These are phyloP conservation scores for Lodderomyces metapsilosis DNA, from an alignment of 1,139 yeast species.

Conservation along the genomic window DNA sequence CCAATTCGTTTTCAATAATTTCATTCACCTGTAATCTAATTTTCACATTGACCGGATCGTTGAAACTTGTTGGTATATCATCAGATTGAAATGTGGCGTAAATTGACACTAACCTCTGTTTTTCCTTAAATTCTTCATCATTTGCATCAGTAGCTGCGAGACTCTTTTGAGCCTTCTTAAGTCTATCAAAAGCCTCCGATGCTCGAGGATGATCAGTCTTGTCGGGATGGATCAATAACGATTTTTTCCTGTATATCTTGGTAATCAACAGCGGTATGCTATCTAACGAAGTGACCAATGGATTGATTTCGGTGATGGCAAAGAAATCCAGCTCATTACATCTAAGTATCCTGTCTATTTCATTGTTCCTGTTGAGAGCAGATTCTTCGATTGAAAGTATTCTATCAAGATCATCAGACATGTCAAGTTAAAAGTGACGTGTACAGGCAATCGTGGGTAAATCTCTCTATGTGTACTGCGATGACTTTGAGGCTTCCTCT, in stretches of 20 bases:
- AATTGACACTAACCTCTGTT: conserved; percentile 33
- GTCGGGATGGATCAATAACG: conserved; percentile 69
- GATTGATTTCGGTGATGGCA: conserved; percentile 54
- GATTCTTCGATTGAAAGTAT: conserved; percentile 35
- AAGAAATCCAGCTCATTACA: conserved; percentile 54
- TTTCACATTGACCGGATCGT: conserved; percentile 5
- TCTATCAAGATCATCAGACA: conserved; percentile 26
- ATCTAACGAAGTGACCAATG: conserved; percentile 31
- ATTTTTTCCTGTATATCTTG: conserved; percentile 54
- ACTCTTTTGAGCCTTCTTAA: conserved; percentile 38
- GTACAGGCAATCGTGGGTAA: too few relatives aligned
- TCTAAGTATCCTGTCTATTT: conserved; percentile 52
- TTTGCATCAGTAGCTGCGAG: conserved; percentile 20
- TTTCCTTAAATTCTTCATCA: conserved; percentile 28
- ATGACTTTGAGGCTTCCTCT: too few relatives aligned
- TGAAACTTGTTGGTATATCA: conserved; percentile 5
- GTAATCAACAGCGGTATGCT: conserved; percentile 35
- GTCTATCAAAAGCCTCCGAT: conserved; percentile 59
- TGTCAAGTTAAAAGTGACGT: too few relatives aligned
- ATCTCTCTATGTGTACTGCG: too few relatives aligned
- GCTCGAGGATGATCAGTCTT: conserved; percentile 55
- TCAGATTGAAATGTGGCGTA: conserved; percentile 16
- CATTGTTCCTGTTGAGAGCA: conserved; percentile 46
- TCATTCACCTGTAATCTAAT: conserved; percentile 18
- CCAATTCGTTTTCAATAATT: conserved; percentile 35